Evolutionary conservation across 2,329 filamentous ascomycete species (phyloP).

Genomic region (Penicillium sp.): DNA sequence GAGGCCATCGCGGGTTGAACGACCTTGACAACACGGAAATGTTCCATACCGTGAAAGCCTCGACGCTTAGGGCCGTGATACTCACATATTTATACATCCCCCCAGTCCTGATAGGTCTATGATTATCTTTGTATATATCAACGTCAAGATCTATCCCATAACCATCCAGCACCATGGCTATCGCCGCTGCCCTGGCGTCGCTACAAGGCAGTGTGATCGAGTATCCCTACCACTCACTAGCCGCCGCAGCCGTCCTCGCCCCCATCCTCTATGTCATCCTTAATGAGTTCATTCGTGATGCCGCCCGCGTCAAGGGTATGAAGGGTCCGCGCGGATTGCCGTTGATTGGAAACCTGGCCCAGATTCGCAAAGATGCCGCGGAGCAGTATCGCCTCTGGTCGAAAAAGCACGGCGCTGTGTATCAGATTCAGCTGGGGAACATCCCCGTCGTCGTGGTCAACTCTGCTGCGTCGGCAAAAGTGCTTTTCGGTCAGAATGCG

Average conservation of each 20-base stretch:
- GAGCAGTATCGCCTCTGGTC: conserved; percentile 52
- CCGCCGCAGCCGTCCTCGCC: conserved; percentile 17
- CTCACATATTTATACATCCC: neutral
- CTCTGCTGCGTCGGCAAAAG: conserved; percentile 44
- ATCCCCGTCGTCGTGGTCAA: conserved; percentile 51
- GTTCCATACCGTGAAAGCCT: conserved; percentile 8
- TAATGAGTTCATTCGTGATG: conserved; percentile 44
- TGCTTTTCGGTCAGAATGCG: conserved; percentile 46
- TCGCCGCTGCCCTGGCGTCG: conserved; percentile 18
- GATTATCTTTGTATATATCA: neutral
- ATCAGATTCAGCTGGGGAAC: conserved; percentile 52
- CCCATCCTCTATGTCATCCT: conserved; percentile 41
- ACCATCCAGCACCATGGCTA: conserved; percentile 20
- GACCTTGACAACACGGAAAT: conserved; percentile 11
- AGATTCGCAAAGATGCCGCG: conserved; percentile 49
- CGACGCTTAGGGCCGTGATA: neutral
- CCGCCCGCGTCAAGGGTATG: conserved; percentile 41
- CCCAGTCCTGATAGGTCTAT: neutral
- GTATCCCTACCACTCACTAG: conserved; percentile 19
- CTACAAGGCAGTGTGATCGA: conserved; percentile 17
- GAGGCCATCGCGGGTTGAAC: neutral
- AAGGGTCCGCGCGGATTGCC: conserved; percentile 46
- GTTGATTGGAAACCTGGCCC: conserved; percentile 48
- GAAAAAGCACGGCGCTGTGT: conserved; percentile 44
- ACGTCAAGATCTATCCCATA: neutral